Percentiles rank a stretch among this genome's conserved stretches.
Conservation (phyloP, 2,329 filamentous ascomycete species). For the Diaporthe nobilis region DNA sequence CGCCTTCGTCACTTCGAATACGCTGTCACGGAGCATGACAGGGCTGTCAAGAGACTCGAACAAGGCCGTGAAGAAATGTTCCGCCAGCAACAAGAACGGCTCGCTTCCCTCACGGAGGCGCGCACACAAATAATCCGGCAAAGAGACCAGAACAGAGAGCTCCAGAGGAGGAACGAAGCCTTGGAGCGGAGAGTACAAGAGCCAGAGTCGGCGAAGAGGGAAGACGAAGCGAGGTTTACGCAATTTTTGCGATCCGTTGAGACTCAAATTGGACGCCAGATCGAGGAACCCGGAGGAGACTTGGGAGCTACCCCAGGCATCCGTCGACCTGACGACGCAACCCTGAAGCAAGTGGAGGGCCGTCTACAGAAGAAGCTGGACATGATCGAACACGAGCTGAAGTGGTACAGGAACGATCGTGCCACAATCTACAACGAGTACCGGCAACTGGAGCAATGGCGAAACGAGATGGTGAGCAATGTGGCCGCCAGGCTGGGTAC, state of each 20-base stretch:
- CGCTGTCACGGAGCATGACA: neutral
- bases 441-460: neutral
- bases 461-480: neutral
- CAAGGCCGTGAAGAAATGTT: neutral
- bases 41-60: no score
- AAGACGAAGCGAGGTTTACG: neutral
- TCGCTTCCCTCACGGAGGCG: neutral
- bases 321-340: neutral
- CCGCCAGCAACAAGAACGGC: neutral
- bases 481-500: neutral
- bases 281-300: neutral
- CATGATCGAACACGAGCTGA: neutral
- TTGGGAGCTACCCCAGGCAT: no score
- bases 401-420: neutral
- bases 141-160: neutral
- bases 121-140: neutral
- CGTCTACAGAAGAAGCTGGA: neutral
- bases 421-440: neutral
- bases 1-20: neutral
- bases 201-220: neutral
- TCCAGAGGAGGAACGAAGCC: neutral
- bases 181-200: neutral
- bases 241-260: neutral
- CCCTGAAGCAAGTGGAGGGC: neutral
- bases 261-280: neutral